Base-by-base conservation (phyloP, 345 rosid species). In the Erysimum cheiranthoides region DNA sequence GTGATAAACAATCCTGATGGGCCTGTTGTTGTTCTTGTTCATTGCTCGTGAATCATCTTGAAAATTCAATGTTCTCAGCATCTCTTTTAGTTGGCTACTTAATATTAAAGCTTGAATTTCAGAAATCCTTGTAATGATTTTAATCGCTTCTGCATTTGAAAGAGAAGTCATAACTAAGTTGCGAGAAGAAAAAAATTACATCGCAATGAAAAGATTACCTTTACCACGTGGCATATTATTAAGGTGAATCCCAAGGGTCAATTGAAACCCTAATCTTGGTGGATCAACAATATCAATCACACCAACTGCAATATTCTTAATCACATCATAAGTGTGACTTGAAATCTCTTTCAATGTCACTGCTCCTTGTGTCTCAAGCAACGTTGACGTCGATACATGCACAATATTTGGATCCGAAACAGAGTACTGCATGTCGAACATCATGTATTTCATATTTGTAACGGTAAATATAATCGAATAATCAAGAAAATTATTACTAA, bases 1-100 rank as follows among this genome's bases (percentile, higher is more conserved):
- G 61, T 91, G 89, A 83, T 88, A 86, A 58, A 81, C 85, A 58
- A 92, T 88, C 76, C 82, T 92, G 78, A 89, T 81, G 18, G 90
- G 87, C 70, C 85, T 85, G 12, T 50, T 57, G 4, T 69, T 56
- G 39, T 31, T 34, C 17, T 60, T 71, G 60, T 38, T 66, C 9
- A 45, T 46, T 3, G 49, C 16, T 36, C 62, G 84, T 73, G 83
- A 80, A 58, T 54, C 45, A 30, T 80, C 85, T 69, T 76, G 82
- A 16, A 90, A 77, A 61, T 76, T 73, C 46, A 87, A 75, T 56
- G 40, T 79, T 81, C 38, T 78, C 70, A 94, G 68, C 85, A 90
- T 86, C 76, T 91, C 95, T 83, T 89, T 89, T 80, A 92, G 82
- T 75, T 92, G 93, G 56, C 80, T 84, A 72, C 93, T 89, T 66